These are phyloP conservation scores for Pseudogymnoascus sp. DNA, from an alignment of 2,329 filamentous ascomycete genomes.

Conservation along the genomic window DNA sequence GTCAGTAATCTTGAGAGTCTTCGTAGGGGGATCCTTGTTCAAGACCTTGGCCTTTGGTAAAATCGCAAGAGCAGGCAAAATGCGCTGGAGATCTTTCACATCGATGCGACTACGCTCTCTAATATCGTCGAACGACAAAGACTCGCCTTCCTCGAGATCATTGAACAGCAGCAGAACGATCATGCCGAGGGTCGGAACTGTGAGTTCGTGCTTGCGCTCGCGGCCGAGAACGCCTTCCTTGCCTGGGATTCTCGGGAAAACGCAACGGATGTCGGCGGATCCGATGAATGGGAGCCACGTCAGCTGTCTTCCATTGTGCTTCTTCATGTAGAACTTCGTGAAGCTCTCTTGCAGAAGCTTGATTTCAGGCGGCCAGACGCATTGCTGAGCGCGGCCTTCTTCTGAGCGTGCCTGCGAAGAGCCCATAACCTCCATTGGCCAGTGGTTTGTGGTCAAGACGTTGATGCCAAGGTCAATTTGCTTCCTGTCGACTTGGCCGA, in stretches of 20 bases:
- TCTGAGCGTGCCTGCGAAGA: conserved; percentile 41
- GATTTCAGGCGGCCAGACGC: conserved; percentile 68
- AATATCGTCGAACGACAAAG: conserved; percentile 64
- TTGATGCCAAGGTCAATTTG: conserved; percentile 73
- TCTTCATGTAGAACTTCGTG: conserved; percentile 77
- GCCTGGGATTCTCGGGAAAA: conserved; percentile 62
- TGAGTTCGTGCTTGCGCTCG: conserved; percentile 77
- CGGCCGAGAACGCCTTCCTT: conserved; percentile 56
- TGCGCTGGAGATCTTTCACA: conserved; percentile 60
- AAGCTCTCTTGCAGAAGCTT: conserved; percentile 74
- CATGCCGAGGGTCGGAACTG: conserved; percentile 89
- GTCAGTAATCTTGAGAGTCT: conserved; percentile 68
- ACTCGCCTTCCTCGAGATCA: conserved; percentile 47
- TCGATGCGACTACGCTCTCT: conserved; percentile 75
- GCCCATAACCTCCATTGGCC: conserved; percentile 85
- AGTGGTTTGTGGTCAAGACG: conserved; percentile 86
- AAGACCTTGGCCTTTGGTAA: conserved; percentile 76
- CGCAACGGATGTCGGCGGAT: conserved; percentile 75
- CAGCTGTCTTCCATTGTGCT: conserved; percentile 79
- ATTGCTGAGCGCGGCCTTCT: conserved; percentile 38
- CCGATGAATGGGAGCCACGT: conserved; percentile 70
- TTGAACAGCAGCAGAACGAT: conserved; percentile 86
- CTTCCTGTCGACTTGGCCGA: conserved; percentile 45
- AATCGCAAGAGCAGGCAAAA: conserved; percentile 73
- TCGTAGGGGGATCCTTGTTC: conserved; percentile 69